Evolutionary conservation across 306 rosid genomes (phyloP).

Genomic region (Fragaria vesca): DNA sequence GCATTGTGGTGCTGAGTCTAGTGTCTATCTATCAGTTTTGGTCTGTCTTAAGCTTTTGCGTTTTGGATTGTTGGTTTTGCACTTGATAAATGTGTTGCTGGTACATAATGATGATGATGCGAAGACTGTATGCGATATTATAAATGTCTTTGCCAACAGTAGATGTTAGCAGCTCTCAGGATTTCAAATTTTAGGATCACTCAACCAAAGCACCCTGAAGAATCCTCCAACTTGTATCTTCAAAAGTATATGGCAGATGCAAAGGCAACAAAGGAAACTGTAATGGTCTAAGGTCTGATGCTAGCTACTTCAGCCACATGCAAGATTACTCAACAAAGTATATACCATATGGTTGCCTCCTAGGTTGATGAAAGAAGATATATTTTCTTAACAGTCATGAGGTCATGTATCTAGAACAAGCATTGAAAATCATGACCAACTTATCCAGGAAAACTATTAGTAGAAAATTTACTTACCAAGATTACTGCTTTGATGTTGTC

Average conservation of each 20-base stretch:
- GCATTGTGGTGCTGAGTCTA: neutral
- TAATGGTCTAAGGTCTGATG: neutral
- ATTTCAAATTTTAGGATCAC: neutral
- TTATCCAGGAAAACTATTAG: neutral
- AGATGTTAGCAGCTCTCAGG: neutral
- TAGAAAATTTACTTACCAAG: conserved; percentile 10
- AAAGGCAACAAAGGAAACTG: neutral
- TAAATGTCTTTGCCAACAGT: neutral
- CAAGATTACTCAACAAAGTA: too few relatives aligned
- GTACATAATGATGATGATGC: neutral
- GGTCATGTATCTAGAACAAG: neutral
- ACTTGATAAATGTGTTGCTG: neutral
- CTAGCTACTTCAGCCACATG: neutral
- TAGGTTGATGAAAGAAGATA: neutral
- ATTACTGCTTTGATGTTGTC: conserved; percentile 31
- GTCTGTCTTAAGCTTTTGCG: neutral
- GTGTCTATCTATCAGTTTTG: neutral
- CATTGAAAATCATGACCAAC: neutral
- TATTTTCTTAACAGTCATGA: neutral
- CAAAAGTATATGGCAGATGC: neutral
- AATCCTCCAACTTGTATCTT: neutral
- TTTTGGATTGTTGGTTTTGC: neutral
- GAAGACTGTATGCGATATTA: too few relatives aligned
- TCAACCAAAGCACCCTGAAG: neutral
- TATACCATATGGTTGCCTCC: neutral